Base-by-base conservation (phyloP, 1,284 basidiomycete species). In the Polyporus tsugae region DNA sequence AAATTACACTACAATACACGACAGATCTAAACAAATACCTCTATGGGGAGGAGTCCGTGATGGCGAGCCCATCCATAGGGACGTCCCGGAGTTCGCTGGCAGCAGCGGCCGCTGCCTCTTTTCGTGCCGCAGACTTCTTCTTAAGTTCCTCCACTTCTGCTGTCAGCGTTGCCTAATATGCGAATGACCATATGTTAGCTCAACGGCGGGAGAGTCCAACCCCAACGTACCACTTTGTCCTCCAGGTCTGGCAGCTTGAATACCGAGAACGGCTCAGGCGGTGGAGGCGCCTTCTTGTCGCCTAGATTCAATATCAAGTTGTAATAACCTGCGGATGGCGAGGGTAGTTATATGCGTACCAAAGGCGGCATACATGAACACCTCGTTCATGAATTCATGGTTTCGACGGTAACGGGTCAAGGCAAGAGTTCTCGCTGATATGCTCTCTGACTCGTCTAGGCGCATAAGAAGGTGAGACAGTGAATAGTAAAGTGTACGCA, bases 331-430 rank as follows among this genome's bases (percentile, higher is more conserved):
- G 10, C 63, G 55, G 44, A 69, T 13, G 42, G 52, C 13, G 5
- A 15, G n/a, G 58, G 33, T 42, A 33, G 35, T 15, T 7, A 58
- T 44, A n/a, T 17, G 77, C 82, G 67, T 72, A 90, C 92, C 86
- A 74, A 88, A 90, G 0, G 90, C 90, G 25, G 92, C 91, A 70
- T 86, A 83, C 74, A 83, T 84, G 78, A 95, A 94, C 0, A 95
- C 89, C 60, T 92, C 91, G 74, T 91, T 90, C 91, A 94, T 93
- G 72, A 90, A 82, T 62, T 94, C 93, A 72, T 94, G 92, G 75
- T 95, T 95, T 11, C 93, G 86, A 71, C 85, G 86, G 76, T 93
- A 95, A 44, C 93, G 84, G 13, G 89, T 86, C 39, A 90, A 75
- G 3, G 93, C 91, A 11, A 94, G 82, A 2, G 91, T 87, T 39